Evolutionary conservation across 257 asterid genomes (phyloP).

Genomic region (Anisodus tanguticus): DNA sequence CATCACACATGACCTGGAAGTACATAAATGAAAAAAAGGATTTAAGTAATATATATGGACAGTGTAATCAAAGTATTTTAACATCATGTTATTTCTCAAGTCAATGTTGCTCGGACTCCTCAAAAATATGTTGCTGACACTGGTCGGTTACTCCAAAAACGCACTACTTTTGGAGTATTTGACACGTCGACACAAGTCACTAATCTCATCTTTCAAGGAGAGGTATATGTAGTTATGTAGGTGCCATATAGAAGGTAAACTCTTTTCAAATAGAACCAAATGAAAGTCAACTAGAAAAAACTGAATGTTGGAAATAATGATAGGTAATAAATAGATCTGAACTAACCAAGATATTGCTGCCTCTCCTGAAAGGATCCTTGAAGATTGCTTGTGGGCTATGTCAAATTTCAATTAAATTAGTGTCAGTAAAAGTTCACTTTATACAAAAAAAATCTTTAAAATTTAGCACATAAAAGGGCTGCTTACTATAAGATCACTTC

Average conservation of each 20-base stretch:
- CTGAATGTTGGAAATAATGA: not conserved
- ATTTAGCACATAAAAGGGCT: not conserved
- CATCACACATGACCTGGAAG: constrained; percentile 80
- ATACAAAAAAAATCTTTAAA: not conserved
- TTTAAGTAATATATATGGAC: not conserved
- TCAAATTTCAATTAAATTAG: not conserved
- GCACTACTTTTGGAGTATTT: too few species aligned
- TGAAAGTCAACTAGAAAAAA: constrained; percentile 9
- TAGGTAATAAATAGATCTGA: not conserved
- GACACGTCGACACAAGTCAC: not conserved
- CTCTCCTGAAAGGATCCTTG: constrained; percentile 90
- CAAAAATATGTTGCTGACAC: not conserved
- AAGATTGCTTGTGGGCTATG: constrained; percentile 92
- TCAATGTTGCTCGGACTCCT: not conserved
- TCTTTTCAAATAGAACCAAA: not conserved
- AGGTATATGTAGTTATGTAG: not conserved
- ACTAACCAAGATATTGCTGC: constrained; percentile 79
- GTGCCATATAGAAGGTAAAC: not conserved
- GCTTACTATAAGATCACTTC: constrained; percentile 92
- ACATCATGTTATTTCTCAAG: not conserved
- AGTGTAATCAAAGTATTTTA: too few species aligned
- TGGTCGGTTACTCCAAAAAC: too few species aligned
- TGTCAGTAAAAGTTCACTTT: not conserved
- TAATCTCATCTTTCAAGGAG: not conserved
- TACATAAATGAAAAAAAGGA: not conserved